phyloP scores from a whole-genome alignment of 208 protist genomes.

The Trichomonas vaginalis region DNA sequence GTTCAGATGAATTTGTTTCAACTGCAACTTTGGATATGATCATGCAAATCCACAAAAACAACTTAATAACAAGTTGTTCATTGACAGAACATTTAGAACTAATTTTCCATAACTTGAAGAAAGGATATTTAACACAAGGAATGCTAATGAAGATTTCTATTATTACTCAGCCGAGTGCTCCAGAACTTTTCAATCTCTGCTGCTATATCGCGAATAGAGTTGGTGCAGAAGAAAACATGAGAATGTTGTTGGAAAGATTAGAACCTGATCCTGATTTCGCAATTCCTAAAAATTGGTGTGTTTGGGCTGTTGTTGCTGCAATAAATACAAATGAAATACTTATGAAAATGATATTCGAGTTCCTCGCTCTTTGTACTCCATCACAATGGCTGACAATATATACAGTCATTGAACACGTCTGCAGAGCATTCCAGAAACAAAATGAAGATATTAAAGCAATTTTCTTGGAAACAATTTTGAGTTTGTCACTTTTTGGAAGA shows the following conservation, averaged over 20 bases:
- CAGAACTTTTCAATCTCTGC: not conserved
- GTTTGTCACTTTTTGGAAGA: not conserved
- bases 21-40: not conserved
- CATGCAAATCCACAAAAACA: not conserved
- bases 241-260: not conserved
- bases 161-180: not conserved
- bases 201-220: not conserved
- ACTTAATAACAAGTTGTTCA: not conserved
- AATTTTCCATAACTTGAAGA: not conserved
- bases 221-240: not conserved
- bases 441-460: not conserved
- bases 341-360: not conserved
- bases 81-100: not conserved
- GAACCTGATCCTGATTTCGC: not conserved
- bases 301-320: not conserved
- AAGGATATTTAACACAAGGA: not conserved
- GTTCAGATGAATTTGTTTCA: not conserved
- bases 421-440: not conserved
- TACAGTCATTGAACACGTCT: not conserved
- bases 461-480: not conserved
- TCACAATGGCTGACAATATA: not conserved
- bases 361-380: not conserved
- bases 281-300: not conserved
- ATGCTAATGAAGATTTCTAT: not conserved
- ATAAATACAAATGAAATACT: not conserved